phyloP scores from a whole-genome alignment of 805 yeast genomes.

The Cyberlindnera mississippiensis region DNA sequence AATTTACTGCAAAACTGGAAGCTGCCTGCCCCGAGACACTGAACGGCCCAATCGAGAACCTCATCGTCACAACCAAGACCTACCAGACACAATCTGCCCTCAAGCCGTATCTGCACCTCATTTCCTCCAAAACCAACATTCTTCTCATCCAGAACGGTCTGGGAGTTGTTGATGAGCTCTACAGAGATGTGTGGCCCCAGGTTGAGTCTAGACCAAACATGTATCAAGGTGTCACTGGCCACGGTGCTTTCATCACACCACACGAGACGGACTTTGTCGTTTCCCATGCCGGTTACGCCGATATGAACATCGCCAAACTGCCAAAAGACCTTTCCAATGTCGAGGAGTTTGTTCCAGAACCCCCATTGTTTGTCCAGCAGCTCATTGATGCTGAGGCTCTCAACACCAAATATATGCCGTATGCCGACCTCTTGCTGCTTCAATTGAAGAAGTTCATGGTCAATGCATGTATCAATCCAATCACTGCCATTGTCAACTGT shows the following conservation, averaged over 20 bases:
- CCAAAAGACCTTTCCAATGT: constrained; percentile 37
- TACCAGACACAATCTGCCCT: constrained; percentile 68
- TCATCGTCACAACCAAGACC: constrained; percentile 78
- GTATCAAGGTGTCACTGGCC: constrained; percentile 75
- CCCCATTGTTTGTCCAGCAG: constrained; percentile 25
- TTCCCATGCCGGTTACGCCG: constrained; percentile 72
- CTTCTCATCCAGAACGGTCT: constrained; percentile 85
- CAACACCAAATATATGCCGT: constrained; percentile 32
- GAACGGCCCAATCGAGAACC: constrained; percentile 40
- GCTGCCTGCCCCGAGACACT: constrained; percentile 18
- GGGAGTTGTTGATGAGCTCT: constrained; percentile 66
- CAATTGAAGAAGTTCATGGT: constrained; percentile 76
- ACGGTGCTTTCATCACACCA: constrained; percentile 63
- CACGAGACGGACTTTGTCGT: constrained; percentile 25
- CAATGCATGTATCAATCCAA: constrained; percentile 80
- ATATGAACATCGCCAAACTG: constrained; percentile 52
- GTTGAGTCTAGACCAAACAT: constrained; percentile 48
- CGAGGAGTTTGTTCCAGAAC: constrained; percentile 5
- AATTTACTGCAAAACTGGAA: constrained; percentile 1
- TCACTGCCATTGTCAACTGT: constrained; percentile 75
- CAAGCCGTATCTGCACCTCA: constrained; percentile 44
- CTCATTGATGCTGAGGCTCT: constrained; percentile 29
- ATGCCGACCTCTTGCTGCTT: constrained; percentile 46
- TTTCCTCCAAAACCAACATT: constrained; percentile 53
- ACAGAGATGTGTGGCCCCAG: constrained; percentile 51